Conservation (phyloP, 1,284 basidiomycete genomes). For the Xerocomus amazonicus region DNA sequence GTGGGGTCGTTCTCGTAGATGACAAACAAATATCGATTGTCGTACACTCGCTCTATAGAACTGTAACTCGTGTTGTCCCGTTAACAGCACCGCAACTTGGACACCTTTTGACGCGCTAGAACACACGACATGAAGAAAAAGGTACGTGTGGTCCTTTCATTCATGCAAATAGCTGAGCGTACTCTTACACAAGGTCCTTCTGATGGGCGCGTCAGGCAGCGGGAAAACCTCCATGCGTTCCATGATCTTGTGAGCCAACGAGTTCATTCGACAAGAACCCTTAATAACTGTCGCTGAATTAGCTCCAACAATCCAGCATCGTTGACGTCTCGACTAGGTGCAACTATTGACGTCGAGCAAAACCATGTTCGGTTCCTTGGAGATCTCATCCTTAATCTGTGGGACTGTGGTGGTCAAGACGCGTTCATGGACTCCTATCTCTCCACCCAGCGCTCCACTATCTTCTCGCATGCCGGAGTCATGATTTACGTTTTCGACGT, state of each 20-base stretch:
- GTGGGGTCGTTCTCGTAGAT: conserved; percentile 61
- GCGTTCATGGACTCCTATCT: conserved; percentile 98
- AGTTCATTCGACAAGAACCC: not conserved
- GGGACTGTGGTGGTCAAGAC: conserved; percentile 99
- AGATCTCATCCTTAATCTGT: conserved; percentile 89
- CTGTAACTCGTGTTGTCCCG: no score
- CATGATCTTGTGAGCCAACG: conserved; percentile 84
- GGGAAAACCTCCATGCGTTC: conserved; percentile 97
- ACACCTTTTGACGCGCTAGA: not conserved
- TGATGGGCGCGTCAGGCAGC: conserved; percentile 93
- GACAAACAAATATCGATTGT: not conserved
- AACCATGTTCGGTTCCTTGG: conserved; percentile 97
- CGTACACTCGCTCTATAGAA: no score
- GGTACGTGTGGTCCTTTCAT: conserved; percentile 10
- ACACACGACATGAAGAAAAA: conserved; percentile 45
- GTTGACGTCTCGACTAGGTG: conserved; percentile 87
- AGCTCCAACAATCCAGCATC: conserved; percentile 94
- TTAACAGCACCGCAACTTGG: no score
- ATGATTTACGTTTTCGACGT: conserved; percentile 99
- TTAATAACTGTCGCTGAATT: conserved; percentile 7
- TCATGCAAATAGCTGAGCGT: not conserved
- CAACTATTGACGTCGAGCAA: conserved; percentile 97
- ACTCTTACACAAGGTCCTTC: conserved; percentile 59
- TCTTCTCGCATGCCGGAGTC: conserved; percentile 94
- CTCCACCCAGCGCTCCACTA: conserved; percentile 82